Evolutionary conservation across 495 filamentous ascomycete genomes (phyloP).

Genomic region (Xylaria palmicola): DNA sequence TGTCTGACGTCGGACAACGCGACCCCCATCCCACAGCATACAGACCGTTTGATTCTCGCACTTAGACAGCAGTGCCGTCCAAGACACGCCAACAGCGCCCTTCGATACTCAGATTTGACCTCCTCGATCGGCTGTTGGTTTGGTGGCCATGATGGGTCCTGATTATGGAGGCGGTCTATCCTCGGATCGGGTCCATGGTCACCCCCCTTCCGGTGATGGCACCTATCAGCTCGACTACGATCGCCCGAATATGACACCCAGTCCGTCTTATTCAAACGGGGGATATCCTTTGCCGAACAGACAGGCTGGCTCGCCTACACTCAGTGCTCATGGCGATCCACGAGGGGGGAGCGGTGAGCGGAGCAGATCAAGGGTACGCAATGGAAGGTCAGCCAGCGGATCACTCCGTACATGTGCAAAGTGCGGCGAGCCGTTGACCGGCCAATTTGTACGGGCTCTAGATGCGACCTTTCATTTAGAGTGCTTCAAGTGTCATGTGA

Average conservation of each 20-base stretch:
- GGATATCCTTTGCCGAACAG: slow-evolving; percentile 31
- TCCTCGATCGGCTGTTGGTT: slow-evolving; percentile 19
- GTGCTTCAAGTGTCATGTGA: slow-evolving; percentile 95
- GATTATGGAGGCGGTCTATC: slow-evolving; percentile 35
- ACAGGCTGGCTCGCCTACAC: slow-evolving; percentile 39
- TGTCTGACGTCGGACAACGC: slow-evolving; percentile 34
- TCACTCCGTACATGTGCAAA: slow-evolving; percentile 76
- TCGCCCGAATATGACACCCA: slow-evolving; percentile 34
- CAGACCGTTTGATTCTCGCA: slow-evolving; percentile 21
- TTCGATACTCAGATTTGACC: slow-evolving; percentile 15
- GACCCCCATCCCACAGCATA: slow-evolving; percentile 17
- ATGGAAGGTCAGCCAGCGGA: slow-evolving; percentile 49
- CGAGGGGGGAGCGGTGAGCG: slow-evolving; percentile 48
- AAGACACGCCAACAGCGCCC: slow-evolving; percentile 10
- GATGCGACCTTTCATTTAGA: slow-evolving; percentile 94
- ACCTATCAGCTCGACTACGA: slow-evolving; percentile 39
- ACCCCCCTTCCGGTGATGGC: slow-evolving; percentile 25
- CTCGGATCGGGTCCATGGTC: slow-evolving; percentile 34
- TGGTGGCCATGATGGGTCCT: slow-evolving; percentile 35
- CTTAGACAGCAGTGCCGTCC: slow-evolving; percentile 17
- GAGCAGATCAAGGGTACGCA: slow-evolving; percentile 45
- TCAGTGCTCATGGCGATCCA: slow-evolving; percentile 36
- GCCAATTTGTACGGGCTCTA: slow-evolving; percentile 93
- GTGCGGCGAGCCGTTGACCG: slow-evolving; percentile 79
- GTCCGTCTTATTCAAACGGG: slow-evolving; percentile 39